Evolutionary conservation across 495 filamentous ascomycete species (phyloP).

Genomic region (Penicillium parvum): DNA sequence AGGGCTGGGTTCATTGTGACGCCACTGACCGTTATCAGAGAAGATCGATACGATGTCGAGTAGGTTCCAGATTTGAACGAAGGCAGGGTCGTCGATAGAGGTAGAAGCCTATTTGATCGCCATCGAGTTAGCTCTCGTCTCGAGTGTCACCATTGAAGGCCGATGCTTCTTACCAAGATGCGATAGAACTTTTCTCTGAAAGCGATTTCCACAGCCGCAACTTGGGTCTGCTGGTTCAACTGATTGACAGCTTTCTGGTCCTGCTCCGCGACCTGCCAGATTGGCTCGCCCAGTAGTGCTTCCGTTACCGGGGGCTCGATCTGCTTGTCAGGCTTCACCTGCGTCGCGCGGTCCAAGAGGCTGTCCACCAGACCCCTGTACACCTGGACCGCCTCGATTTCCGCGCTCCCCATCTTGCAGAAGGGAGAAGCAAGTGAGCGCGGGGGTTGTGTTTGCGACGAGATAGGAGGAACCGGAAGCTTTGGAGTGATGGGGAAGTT

Average conservation of each 20-base stretch:
- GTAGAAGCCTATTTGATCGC: constrained; percentile 51
- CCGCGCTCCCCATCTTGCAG: constrained; percentile 46
- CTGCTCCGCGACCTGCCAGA: constrained; percentile 33
- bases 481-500: constrained; percentile 7
- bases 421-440: background rate
- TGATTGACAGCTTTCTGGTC: constrained; percentile 22
- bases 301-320: constrained; percentile 78
- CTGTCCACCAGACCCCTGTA: constrained; percentile 53
- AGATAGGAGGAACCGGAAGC: background rate
- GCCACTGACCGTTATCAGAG: constrained; percentile 64
- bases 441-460: constrained; percentile 1
- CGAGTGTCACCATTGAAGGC: background rate
- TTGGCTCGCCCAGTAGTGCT: constrained; percentile 35
- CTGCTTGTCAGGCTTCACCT: constrained; percentile 57
- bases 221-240: constrained; percentile 43
- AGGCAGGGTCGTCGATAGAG: constrained; percentile 66
- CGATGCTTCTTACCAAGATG: constrained; percentile 55
- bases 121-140: constrained; percentile 10
- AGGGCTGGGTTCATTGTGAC: constrained; percentile 1
- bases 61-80: constrained; percentile 85
- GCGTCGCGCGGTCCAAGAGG: constrained; percentile 60
- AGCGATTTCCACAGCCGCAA: constrained; percentile 71
- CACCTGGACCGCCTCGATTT: constrained; percentile 51
- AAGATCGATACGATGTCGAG: constrained; percentile 84
- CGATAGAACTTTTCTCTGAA: constrained; percentile 73